Evolutionary conservation across 1,139 yeast genomes (phyloP).

Genomic region (Lodderomyces oxycetoniae): DNA sequence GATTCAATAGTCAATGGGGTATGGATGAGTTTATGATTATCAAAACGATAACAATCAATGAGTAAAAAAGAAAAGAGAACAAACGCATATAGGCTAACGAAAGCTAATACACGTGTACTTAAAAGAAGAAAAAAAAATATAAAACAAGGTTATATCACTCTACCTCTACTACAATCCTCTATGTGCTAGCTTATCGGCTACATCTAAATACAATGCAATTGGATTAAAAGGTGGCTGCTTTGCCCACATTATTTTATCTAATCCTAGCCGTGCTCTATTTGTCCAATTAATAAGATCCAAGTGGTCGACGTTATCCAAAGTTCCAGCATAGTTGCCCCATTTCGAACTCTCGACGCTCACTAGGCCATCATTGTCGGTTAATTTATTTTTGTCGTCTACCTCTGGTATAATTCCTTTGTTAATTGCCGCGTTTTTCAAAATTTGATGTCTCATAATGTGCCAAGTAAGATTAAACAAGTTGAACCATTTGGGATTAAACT

Average conservation of each 20-base stretch:
- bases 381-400: neutral
- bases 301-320: conserved; percentile 76
- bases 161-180: conserved; percentile 48
- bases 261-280: conserved; percentile 41
- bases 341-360: conserved; percentile 73
- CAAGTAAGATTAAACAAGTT: conserved; percentile 62
- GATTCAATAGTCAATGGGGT: conserved; percentile 52
- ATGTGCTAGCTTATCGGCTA: conserved; percentile 64
- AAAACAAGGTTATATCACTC: neutral
- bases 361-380: conserved; percentile 72
- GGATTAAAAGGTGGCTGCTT: conserved; percentile 56
- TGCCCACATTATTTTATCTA: conserved; percentile 33
- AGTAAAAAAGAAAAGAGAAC: conserved; percentile 3
- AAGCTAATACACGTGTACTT: neutral
- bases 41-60: conserved; percentile 22
- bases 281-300: conserved; percentile 83
- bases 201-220: conserved; percentile 66
- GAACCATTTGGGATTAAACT: conserved; percentile 57
- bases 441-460: conserved; percentile 44
- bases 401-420: neutral
- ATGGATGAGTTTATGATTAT: conserved; percentile 34
- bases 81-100: neutral
- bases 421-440: conserved; percentile 11
- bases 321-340: conserved; percentile 84
- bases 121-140: no score